Base-by-base conservation (phyloP, 1,284 basidiomycete species). In the Rhodotorula sp. region DNA sequence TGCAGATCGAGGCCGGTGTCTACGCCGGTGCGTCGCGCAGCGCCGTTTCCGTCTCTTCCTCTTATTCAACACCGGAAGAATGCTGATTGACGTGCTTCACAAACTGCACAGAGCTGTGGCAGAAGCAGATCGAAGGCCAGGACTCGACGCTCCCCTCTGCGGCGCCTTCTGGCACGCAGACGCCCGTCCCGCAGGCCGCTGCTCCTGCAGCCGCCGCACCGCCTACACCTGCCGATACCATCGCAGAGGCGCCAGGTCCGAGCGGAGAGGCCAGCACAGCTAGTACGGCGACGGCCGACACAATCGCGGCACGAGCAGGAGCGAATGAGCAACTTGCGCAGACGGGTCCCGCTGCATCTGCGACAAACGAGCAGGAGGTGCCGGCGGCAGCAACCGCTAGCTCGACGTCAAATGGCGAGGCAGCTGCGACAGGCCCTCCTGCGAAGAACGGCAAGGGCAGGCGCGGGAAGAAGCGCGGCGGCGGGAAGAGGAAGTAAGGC, bases 101-200 rank as follows among this genome's bases (percentile, higher is more conserved):
- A 1, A 13, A 16, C n/a, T 13, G 7, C 7, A 42, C 72, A 65
- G 74, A 75, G n/a, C 56, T 79, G 13, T 79, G 78, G 78, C 60
- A 70, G 49, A 78, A 78, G 59, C 78, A 79, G 66, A 79, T 72
- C 21, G 66, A 72, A 17, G 66, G 63, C 7, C 65, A 72, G 25
- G 60, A 62, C 23, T 50, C 34, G 34, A 14, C 34, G 7, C 41
- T 55, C 34, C 23, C 54, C 8, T 56, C 62, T 3, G 46, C 46
- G 34, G 34, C 46, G 9, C 45, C 54, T 4, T 64, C 63, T 3
- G 63, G 46, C 9, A 34, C 63, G 12, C 34, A 34, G 8, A 64
- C 63, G 21, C 55, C 63, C 7, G n/a, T n/a, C 10, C 55, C 34
- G 4, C 55, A 7, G 23, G 42, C 56, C 42, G 42, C 56, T 34